These are phyloP conservation scores for Solanum chilense DNA, from an alignment of 257 asterid species.

Conservation along the genomic window DNA sequence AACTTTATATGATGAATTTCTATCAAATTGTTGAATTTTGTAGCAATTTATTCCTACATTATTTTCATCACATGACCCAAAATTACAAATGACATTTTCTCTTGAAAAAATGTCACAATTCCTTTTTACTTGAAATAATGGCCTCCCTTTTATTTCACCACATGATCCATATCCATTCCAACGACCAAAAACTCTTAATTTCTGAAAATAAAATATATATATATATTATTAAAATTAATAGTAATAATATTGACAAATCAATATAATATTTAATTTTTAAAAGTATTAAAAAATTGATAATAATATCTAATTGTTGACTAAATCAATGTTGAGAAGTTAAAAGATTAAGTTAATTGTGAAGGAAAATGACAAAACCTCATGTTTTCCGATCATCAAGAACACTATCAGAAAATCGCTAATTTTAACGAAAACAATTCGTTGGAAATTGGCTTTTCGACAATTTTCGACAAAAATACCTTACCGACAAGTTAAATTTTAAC, in stretches of 20 bases:
- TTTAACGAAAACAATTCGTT: neutral
- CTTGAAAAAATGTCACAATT: constrained; percentile 10
- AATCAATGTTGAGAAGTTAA: neutral
- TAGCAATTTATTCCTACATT: constrained; percentile 18
- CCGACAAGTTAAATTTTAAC: neutral
- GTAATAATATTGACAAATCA: neutral
- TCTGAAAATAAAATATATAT: constrained; percentile 18
- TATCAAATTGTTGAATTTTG: constrained; percentile 27
- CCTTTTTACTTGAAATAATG: constrained; percentile 53
- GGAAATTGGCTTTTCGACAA: neutral
- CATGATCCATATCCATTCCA: constrained; percentile 52
- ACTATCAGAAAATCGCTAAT: neutral
- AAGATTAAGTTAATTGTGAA: neutral
- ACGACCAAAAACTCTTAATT: constrained; percentile 19
- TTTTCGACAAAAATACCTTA: neutral
- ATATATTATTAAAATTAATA: neutral
- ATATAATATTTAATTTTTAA: neutral
- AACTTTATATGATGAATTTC: constrained; percentile 43
- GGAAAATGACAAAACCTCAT: neutral
- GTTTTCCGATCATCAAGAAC: neutral
- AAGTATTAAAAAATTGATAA: neutral
- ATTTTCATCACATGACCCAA: constrained; percentile 20
- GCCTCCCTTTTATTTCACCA: constrained; percentile 19
- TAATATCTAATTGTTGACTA: neutral
- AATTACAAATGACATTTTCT: constrained; percentile 20